Conservation (phyloP, 2,329 filamentous ascomycete species). For the Sphaerostilbella broomeana region DNA sequence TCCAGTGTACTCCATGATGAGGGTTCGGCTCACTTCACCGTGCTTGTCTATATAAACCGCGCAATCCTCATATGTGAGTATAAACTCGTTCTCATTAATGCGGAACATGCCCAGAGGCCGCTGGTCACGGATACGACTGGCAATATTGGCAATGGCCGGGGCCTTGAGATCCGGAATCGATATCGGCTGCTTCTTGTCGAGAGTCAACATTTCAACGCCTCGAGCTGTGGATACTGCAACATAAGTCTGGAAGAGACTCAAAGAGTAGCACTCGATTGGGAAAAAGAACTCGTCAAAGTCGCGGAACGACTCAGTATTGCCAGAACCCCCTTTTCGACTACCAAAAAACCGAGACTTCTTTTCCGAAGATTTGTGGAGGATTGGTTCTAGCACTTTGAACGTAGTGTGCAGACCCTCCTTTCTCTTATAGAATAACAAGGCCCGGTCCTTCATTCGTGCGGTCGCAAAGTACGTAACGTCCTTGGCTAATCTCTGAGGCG, state of each 20-base stretch:
- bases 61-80: conserved; percentile 91
- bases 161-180: conserved; percentile 82
- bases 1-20: conserved; percentile 99
- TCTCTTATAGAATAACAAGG: conserved; percentile 94
- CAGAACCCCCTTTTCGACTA: conserved; percentile 51
- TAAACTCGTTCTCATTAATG: conserved; percentile 83
- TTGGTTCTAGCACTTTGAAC: conserved; percentile 94
- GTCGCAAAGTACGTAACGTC: conserved; percentile 97
- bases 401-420: conserved; percentile 86
- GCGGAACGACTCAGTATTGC: conserved; percentile 88
- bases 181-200: conserved; percentile 96
- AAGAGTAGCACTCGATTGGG: conserved; percentile 85
- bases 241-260: conserved; percentile 93
- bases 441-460: conserved; percentile 93
- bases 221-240: conserved; percentile 86
- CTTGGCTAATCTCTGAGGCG: conserved; percentile 87
- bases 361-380: conserved; percentile 86
- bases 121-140: conserved; percentile 73
- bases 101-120: conserved; percentile 94
- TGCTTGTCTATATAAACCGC: conserved; percentile 98
- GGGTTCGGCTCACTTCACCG: conserved; percentile 85
- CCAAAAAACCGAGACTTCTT: conserved; percentile 66
- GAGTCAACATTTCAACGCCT: conserved; percentile 90
- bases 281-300: conserved; percentile 99
- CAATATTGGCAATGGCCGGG: conserved; percentile 76